These are phyloP conservation scores for Hypomontagnella monticulosa DNA, from an alignment of 495 filamentous ascomycete genomes.

Conservation along the genomic window DNA sequence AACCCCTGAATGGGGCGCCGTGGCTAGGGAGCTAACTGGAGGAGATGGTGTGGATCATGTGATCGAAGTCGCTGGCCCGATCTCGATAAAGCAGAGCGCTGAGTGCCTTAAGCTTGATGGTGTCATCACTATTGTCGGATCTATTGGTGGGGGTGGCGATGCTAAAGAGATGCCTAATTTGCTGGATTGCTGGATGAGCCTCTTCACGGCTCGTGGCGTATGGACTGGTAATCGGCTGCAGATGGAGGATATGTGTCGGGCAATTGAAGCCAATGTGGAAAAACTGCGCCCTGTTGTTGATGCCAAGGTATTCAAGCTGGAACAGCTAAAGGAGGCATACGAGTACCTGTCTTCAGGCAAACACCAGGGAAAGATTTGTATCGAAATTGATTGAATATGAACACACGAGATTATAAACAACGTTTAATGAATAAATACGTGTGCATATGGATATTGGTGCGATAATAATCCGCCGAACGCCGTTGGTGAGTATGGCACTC, in stretches of 20 bases:
- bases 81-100: constrained; percentile 63
- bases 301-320: constrained; percentile 36
- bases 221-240: constrained; percentile 62
- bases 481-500: no score
- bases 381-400: constrained; percentile 27
- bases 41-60: constrained; percentile 67
- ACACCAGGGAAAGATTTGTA: constrained; percentile 44
- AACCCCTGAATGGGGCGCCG: constrained; percentile 68
- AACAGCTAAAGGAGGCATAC: constrained; percentile 45
- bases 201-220: constrained; percentile 63
- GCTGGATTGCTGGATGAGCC: constrained; percentile 55
- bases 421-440: background rate
- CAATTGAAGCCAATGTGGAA: constrained; percentile 39
- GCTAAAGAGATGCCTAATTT: constrained; percentile 52
- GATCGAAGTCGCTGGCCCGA: constrained; percentile 65
- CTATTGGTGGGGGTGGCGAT: constrained; percentile 57
- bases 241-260: constrained; percentile 63
- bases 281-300: constrained; percentile 40
- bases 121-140: constrained; percentile 65
- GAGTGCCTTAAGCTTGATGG: constrained; percentile 65
- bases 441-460: background rate
- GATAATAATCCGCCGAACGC: no score
- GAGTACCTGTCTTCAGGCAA: constrained; percentile 41
- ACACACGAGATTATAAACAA: constrained; percentile 14
- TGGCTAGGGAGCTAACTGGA: constrained; percentile 64